Percentiles rank a stretch among this genome's conserved stretches.
Evolutionary conservation across 352 stramenopile species (phyloP).

Genomic region (Phytopythium boreale): DNA sequence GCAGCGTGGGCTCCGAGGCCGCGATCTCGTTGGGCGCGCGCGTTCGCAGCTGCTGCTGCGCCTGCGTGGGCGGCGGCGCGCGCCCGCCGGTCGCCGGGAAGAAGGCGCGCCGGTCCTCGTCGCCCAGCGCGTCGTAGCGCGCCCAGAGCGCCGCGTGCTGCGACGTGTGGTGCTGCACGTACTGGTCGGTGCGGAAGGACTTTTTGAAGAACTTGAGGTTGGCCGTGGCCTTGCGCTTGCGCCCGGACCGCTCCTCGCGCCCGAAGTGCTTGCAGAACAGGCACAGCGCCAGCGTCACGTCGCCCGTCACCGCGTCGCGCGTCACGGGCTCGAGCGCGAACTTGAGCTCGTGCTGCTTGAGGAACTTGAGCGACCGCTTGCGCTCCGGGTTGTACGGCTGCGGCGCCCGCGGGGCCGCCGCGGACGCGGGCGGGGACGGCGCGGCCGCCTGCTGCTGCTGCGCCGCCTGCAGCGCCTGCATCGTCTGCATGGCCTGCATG

Average conservation of each 20-base stretch:
- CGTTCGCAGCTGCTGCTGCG: slow-evolving; percentile 9
- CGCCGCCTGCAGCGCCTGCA: background rate
- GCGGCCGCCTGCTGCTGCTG: background rate
- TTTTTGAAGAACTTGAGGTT: slow-evolving; percentile 72
- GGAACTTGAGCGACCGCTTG: slow-evolving; percentile 42
- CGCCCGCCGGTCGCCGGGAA: slow-evolving; percentile 28
- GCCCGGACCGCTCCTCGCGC: slow-evolving; percentile 45
- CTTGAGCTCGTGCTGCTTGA: slow-evolving; percentile 44
- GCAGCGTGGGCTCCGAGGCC: slow-evolving; percentile 16
- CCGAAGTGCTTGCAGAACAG: slow-evolving; percentile 69
- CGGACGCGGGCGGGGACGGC: background rate
- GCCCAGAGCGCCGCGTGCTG: slow-evolving; percentile 48
- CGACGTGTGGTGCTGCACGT: slow-evolving; percentile 62
- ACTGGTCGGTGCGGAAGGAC: slow-evolving; percentile 68
- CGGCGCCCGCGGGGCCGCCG: too few relatives aligned
- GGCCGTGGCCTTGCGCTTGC: slow-evolving; percentile 50
- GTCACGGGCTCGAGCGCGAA: slow-evolving; percentile 50
- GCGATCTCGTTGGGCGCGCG: slow-evolving; percentile 22
- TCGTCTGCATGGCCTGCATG: background rate
- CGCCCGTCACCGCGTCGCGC: slow-evolving; percentile 33
- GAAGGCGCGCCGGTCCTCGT: slow-evolving; percentile 45
- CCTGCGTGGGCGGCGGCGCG: slow-evolving; percentile 5
- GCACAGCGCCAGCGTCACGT: slow-evolving; percentile 51
- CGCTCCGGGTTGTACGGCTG: slow-evolving; percentile 13
- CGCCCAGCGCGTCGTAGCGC: slow-evolving; percentile 35